Conservation (phyloP, 306 rosid species). For the Castanospermum australe region DNA sequence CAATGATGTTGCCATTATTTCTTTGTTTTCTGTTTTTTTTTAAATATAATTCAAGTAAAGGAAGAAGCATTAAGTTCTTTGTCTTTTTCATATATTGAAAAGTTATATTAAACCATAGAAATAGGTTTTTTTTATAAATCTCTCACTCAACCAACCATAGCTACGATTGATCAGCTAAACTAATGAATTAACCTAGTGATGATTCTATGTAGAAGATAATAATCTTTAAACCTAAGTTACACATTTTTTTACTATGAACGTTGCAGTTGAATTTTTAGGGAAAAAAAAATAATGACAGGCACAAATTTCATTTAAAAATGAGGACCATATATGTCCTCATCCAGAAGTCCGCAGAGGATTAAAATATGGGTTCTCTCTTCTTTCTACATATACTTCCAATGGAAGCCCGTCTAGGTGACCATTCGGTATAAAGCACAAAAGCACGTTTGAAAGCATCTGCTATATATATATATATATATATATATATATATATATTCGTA, state of each 20-base stretch:
- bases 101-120: not conserved
- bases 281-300: constrained; percentile 28
- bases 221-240: constrained; percentile 17
- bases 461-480: constrained; percentile 26
- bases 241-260: not conserved
- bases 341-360: constrained; percentile 30
- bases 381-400: constrained; percentile 58
- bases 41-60: not conserved
- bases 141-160: not conserved
- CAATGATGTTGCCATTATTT: not conserved
- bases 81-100: not conserved
- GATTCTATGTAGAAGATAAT: not conserved
- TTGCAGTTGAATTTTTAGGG: constrained; percentile 7
- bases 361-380: constrained; percentile 31
- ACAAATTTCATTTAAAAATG: constrained; percentile 23
- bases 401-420: constrained; percentile 76
- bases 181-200: not conserved
- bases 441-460: constrained; percentile 58
- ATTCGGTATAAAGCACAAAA: constrained; percentile 74
- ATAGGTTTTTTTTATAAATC: not conserved
- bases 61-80: not conserved
- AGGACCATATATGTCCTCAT: constrained; percentile 43
- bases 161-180: not conserved
- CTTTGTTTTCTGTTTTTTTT: not conserved
- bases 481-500: constrained; percentile 24